Evolutionary conservation across 768 basidiomycete genomes (phyloP), one percentile per base, ranked within the genome.

Genomic region (Chalciporus piperatus): DNA sequence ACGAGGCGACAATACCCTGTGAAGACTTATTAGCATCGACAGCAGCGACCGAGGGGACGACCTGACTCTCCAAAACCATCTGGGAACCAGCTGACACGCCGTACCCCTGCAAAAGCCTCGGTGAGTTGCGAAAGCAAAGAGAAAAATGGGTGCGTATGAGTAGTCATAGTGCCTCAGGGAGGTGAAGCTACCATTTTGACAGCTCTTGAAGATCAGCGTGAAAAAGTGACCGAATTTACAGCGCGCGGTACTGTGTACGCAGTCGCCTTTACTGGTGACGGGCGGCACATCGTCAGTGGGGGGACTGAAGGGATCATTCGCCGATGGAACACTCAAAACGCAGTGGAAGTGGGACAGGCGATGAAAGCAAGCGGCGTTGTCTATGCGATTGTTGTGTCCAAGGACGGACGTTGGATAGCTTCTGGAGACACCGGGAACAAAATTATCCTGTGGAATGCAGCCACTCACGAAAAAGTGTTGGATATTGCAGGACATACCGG

Each of bases 381-480:
- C 41, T 37, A 39, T 33, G 38, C 47, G 32, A 16, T 48, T 13
- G 50, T 33, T 5, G 46, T 56, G 12, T 56, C 54, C 20, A 51
- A 51, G 27, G 50, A 55, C 16, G 50, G 54, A 6, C 50, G 42
- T 27, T 23, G 46, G 22, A 40, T 56, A n/a, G 50, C 35, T 1
- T 45, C 40, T 27, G 54, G 54, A 20, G 46, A 43, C 10, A 20
- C 42, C 6, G 35, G 19, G 47, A 23, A 47, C 6, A 51, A 43
- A 27, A 42, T 51, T n/a, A 51, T 43, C 17, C 49, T 56, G 20
- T 56, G 54, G 54, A 51, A 56, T 30, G 27, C 47, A 9, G 23
- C 19, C 19, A 48, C 54, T 17, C 46, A 39, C 14, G 37, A 10
- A 27, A 56, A 51, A n/a, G 46, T 47, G 35, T 19, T 38, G 3